phyloP scores from a whole-genome alignment of 148 eudicot species.

The Vaccinium macrocarpon region DNA sequence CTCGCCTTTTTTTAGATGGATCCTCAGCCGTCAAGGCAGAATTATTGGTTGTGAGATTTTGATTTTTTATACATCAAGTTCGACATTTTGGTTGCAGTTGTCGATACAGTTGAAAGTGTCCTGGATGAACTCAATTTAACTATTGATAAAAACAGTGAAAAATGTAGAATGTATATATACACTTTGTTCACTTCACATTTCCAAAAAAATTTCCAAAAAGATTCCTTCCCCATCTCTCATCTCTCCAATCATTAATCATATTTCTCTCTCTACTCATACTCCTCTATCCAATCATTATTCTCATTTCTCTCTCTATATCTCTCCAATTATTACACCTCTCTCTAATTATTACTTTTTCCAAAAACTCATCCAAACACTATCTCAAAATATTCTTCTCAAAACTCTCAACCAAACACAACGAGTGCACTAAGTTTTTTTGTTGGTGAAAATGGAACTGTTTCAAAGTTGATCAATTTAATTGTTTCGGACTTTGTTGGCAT shows the following conservation, averaged over 20 bases:
- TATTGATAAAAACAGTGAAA: neutral
- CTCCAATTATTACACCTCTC: too few species aligned
- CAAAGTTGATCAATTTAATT: neutral
- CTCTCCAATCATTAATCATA: too few species aligned
- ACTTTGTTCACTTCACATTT: too few species aligned
- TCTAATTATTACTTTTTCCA: too few species aligned
- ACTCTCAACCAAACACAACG: too few species aligned
- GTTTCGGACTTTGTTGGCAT: neutral
- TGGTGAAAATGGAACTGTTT: slow-evolving; percentile 13
- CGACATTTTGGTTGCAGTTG: neutral
- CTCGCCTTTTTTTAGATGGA: neutral
- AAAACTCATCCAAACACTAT: too few species aligned
- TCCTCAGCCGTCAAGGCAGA: neutral
- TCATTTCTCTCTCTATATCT: too few species aligned
- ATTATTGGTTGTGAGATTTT: neutral
- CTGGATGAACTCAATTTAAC: neutral
- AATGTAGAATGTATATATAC: neutral
- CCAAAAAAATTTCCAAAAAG: too few species aligned
- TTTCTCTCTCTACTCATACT: too few species aligned
- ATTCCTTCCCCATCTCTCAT: too few species aligned
- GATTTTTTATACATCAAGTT: neutral
- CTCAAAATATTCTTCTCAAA: too few species aligned
- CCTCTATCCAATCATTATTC: too few species aligned
- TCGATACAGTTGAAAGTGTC: neutral
- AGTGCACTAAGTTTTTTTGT: neutral